Evolutionary conservation across 441 rosid genomes (phyloP).

Genomic region (Viola pubescens): DNA sequence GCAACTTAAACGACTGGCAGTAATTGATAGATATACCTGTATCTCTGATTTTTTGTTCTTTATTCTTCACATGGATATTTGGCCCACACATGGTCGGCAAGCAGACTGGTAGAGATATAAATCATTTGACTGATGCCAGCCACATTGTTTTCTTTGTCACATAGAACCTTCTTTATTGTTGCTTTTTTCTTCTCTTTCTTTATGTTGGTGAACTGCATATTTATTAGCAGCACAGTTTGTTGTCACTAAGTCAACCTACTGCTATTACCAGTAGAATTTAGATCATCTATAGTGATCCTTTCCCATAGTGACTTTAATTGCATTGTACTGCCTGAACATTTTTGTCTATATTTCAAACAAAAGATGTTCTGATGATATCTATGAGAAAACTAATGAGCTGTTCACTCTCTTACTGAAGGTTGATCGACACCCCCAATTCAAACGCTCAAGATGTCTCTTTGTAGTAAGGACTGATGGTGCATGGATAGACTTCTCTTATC

Average conservation of each 20-base stretch:
- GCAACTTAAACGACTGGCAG: neutral
- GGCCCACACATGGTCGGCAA: neutral
- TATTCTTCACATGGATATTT: slow-evolving; percentile 2
- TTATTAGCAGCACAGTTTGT: neutral
- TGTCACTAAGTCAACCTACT: neutral
- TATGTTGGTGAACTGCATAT: neutral
- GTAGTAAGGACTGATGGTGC: slow-evolving; percentile 77
- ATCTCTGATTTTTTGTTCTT: slow-evolving; percentile 5
- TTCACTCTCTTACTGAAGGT: slow-evolving; percentile 37
- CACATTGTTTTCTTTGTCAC: slow-evolving; percentile 2
- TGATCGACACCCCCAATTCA: slow-evolving; percentile 75
- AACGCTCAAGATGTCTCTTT: slow-evolving; percentile 65
- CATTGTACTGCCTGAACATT: no score
- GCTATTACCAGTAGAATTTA: neutral
- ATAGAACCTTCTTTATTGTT: slow-evolving; percentile 4
- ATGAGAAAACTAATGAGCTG: slow-evolving; percentile 17
- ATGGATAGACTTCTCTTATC: slow-evolving; percentile 87
- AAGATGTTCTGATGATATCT: neutral
- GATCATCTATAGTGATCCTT: neutral
- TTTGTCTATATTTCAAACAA: no score
- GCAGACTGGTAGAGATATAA: neutral
- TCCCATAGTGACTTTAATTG: no score
- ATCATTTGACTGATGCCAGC: slow-evolving; percentile 5
- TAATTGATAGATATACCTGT: neutral
- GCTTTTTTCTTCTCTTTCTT: neutral